Evolutionary conservation across 805 yeast genomes (phyloP), one percentile per base, ranked within the genome.

Genomic region (Peterozyma toletana): DNA sequence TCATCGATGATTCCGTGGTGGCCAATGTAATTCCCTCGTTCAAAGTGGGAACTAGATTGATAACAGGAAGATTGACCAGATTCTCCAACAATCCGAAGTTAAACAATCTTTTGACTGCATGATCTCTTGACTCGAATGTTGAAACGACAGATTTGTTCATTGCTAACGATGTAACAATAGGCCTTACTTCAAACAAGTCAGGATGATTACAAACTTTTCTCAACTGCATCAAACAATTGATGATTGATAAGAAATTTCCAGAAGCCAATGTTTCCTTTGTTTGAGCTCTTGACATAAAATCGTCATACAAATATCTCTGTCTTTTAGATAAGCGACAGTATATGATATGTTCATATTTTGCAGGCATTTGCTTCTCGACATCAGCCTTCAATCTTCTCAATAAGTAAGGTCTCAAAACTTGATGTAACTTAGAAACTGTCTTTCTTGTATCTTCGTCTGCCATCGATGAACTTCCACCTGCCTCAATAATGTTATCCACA

Each of bases 331-430:
- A 66, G 27, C 96, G 77, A 66, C 99, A 95, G 58, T 86, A 87
- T 5, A 93, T 81, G 46, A 93, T 82, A 60, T 93, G 99, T 60
- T 93, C 99, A 60, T 89, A 86, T 57, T 93, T 93, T 0, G 86
- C 96, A 1, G 99, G 99, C 99, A 93, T 93, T 63, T 93, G 99
- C 57, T 91, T 89, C 55, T 93, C 99, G 11, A 93, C 99, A 63
- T 93, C 99, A 16, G 86, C 88, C 59, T 93, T 93, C 57, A 93
- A 73, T 51, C 99, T 80, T 60, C 99, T 79, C 47, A 93, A 67
- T 35, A 93, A 67, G 56, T 91, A 93, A 0, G 99, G 99, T 50
- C 99, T 77, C 52, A 93, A 67, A 16, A 93, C 96, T 59, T 88
- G 95, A 63, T 93, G 99, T 43, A 93, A 70, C 56, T 95, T 85